These are phyloP conservation scores for Lunasporangiospora selenospora DNA, from an alignment of 192 early-diverging fungal species.

Conservation along the genomic window DNA sequence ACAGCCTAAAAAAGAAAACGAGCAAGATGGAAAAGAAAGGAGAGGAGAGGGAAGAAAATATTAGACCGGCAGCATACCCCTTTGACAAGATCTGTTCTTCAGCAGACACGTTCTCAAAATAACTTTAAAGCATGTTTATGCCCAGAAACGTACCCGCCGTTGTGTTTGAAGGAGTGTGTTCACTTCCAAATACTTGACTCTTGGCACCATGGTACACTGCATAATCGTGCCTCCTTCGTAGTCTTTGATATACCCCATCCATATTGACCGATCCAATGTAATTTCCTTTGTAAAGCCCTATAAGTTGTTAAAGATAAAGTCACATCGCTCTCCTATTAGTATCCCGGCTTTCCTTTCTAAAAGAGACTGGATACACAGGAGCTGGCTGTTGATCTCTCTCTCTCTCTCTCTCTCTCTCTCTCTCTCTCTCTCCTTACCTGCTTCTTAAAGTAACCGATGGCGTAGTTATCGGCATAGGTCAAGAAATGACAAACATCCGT, in stretches of 20 bases:
- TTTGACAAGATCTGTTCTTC: no score
- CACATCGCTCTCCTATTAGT: no score
- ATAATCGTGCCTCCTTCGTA: conserved; percentile 99
- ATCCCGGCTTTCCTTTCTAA: no score
- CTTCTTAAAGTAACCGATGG: conserved; percentile 98
- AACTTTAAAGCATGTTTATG: no score
- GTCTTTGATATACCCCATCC: conserved; percentile 99
- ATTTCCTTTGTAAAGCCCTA: conserved; percentile 97
- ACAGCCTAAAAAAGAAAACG: conserved; percentile 64
- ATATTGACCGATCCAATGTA: conserved; percentile 87
- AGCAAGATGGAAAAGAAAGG: conserved; percentile 2
- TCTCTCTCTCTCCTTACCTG: conserved; percentile 60
- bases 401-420: neutral
- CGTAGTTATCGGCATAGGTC: conserved; percentile 99
- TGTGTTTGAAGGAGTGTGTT: conserved; percentile 78
- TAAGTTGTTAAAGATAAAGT: neutral
- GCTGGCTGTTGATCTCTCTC: neutral
- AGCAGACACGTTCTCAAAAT: no score
- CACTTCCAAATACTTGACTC: conserved; percentile 83
- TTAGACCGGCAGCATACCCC: no score
- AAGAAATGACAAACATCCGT: conserved; percentile 86
- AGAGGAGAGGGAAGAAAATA: conserved; percentile 4
- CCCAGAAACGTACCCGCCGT: conserved; percentile 47
- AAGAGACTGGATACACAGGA: neutral
- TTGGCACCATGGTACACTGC: conserved; percentile 95